phyloP scores from a whole-genome alignment of 2,329 filamentous ascomycete genomes.

The Rhinocladiella mackenziei region DNA sequence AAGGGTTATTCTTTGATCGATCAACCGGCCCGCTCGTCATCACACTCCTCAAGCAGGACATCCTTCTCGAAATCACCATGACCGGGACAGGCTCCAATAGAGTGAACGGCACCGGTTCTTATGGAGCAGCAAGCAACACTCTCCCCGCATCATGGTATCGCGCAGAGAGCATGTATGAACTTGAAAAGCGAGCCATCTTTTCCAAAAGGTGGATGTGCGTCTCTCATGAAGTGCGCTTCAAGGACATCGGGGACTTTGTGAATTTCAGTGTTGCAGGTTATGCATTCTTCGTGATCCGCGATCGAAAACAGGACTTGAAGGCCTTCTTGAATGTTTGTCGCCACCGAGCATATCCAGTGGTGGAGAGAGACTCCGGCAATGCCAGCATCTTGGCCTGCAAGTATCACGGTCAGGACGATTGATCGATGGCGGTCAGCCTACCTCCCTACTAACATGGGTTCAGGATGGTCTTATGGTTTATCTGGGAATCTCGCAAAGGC shows the following conservation, averaged over 20 bases:
- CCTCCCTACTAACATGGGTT: no score
- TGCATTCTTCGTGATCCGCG: conserved; percentile 52
- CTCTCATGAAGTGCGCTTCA: conserved; percentile 43
- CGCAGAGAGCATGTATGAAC: conserved; percentile 47
- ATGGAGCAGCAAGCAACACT: no score
- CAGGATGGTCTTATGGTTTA: conserved; percentile 61
- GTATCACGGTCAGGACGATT: conserved; percentile 61
- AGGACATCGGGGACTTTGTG: conserved; percentile 44
- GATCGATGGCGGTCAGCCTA: no score
- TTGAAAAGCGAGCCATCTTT: conserved; percentile 50
- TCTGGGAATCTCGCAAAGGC: conserved; percentile 58
- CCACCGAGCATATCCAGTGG: conserved; percentile 56
- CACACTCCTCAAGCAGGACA: no score
- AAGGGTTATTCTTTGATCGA: no score
- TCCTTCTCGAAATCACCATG: no score
- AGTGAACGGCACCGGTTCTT: no score
- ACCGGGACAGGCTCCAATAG: no score
- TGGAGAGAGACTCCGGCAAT: conserved; percentile 33
- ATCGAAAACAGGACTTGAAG: conserved; percentile 51
- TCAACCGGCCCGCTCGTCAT: no score
- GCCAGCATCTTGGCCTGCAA: conserved; percentile 53
- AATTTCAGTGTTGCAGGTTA: conserved; percentile 43
- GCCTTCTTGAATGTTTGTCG: conserved; percentile 62
- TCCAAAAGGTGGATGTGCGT: conserved; percentile 47
- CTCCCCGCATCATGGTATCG: conserved; percentile 52